Evolutionary conservation across 1,284 basidiomycete species (phyloP), one percentile per base, ranked within the genome.

Genomic region (Kalmanozyma brasiliensis): DNA sequence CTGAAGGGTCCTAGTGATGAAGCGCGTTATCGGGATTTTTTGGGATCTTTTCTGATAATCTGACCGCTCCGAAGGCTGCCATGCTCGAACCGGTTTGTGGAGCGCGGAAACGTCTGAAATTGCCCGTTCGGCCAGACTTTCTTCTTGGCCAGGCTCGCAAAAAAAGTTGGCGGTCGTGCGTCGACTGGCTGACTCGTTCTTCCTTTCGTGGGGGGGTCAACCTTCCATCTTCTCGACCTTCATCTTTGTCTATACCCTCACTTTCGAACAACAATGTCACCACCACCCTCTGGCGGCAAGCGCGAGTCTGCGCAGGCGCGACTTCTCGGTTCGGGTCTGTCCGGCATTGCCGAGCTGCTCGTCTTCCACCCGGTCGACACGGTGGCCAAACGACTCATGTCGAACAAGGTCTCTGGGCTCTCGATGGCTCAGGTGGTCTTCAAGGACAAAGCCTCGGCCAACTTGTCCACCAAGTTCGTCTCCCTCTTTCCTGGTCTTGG

Each of bases 401-500:
- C 92, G 82, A 97, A 98, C 88, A 82, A 80, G 60, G 52, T 63
- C 16, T 36, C 58, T 1, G 53, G 68, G 16, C 49, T 62, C 13
- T 67, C 67, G 87, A 89, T 91, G 70, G 87, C 89, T 30, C 36
- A 86, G 86, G 17, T 98, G 84, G 87, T 98, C 82, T 98, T 98
- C 88, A 88, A 90, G 49, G 90, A 94, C 52, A 86, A 91, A 49
- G 91, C 94, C 6, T 82, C 86, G 2, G 90, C 93, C 7, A 51
- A 59, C n/a, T 45, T 75, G 8, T 79, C 78, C n/a, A 85, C 85
- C 45, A 93, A 92, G 82, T 87, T 95, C 77, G 70, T 97, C 32
- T 96, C 93, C 4, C 87, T 98, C 35, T 98, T 98, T 86, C 95
- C 96, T 24, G 95, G 95, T 70, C 89, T 98, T 4, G 96, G 96